Evolutionary conservation across 805 yeast genomes (phyloP), one percentile per base, ranked within the genome.

Genomic region (Teunomyces gatunensis): DNA sequence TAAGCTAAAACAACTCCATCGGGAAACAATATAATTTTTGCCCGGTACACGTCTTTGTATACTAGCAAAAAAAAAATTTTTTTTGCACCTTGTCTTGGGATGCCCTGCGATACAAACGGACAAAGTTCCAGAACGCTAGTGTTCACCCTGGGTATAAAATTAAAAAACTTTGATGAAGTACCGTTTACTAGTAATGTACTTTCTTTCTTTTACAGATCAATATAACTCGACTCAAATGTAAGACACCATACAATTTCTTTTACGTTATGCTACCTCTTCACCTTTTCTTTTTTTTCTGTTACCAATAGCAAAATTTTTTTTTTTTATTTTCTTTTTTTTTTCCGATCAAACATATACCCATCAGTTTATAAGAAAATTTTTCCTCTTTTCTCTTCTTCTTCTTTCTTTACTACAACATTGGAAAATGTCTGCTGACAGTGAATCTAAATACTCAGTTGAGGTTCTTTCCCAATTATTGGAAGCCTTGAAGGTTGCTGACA

Each of bases 401-500:
- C 53, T 58, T 55, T 55, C 52, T 54, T 50, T 47, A 34, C 49
- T 47, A 36, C 56, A 58, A 56, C 61, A 58, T 57, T 60, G 69
- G 64, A 67, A 63, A 59, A 73, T 73, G 78, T 71, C 77, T 65
- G 79, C 81, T 67, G 73, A 72, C 62, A 74, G 79, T 69, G 84
- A 80, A 75, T 76, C 82, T 47, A 75, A 76, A 66, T 80, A 80
- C 74, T 78, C 84, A 49, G 73, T 79, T 65, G 82, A 90, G 77
- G 96, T 91, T 74, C 86, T 92, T 73, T 79, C 85, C 71, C 96
- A 94, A 79, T 87, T 94, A 70, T 89, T 94, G 79, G 80, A 85
- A 76, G 89, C 89, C 80, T 83, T 94, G 68, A 75, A 92, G 68
- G 89, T 94, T 71, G 96, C 98, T 64, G 97, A 89, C 64, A 85